A percentile compares a stretch with the other conserved stretches of the same genome.
Conservation (phyloP, 2,329 filamentous ascomycete genomes). For the Chrysoporthe austroafricana region DNA sequence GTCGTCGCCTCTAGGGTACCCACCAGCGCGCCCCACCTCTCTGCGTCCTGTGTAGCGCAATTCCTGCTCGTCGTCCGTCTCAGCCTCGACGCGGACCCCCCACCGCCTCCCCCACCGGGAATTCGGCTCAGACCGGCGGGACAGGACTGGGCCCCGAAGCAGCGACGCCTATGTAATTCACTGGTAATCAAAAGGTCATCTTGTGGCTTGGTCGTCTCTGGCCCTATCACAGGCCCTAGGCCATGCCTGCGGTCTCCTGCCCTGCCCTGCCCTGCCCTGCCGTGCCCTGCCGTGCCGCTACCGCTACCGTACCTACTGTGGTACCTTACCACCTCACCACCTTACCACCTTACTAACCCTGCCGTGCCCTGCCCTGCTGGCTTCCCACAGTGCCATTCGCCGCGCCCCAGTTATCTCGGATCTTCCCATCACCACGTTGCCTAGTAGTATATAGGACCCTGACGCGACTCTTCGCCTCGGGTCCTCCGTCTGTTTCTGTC, state of each 20-base stretch:
- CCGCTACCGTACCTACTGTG: not conserved
- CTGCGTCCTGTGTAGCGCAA: not conserved
- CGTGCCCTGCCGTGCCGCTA: not conserved
- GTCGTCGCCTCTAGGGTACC: not conserved
- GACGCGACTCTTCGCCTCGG: not conserved
- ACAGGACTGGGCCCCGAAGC: not conserved
- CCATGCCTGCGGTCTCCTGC: not conserved
- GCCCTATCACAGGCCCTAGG: constrained; percentile 1
- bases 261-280: not conserved
- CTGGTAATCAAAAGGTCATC: not conserved
- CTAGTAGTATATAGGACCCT: constrained; percentile 9
- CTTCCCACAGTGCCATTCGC: not conserved
- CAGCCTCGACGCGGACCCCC: not conserved
- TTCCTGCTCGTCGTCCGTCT: not conserved
- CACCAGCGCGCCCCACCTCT: not conserved
- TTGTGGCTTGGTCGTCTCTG: constrained; percentile 8
- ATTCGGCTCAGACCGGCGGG: constrained; percentile 2
- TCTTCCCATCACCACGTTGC: constrained; percentile 7
- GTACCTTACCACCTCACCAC: not conserved
- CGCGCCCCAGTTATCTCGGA: constrained; percentile 2
- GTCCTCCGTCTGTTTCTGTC: not conserved
- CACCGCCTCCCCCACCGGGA: not conserved
- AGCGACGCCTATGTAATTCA: not conserved
- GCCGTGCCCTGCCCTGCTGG: not conserved
- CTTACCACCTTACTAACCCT: not conserved